Conservation (phyloP, 306 rosid genomes). For the Morella rubra region DNA sequence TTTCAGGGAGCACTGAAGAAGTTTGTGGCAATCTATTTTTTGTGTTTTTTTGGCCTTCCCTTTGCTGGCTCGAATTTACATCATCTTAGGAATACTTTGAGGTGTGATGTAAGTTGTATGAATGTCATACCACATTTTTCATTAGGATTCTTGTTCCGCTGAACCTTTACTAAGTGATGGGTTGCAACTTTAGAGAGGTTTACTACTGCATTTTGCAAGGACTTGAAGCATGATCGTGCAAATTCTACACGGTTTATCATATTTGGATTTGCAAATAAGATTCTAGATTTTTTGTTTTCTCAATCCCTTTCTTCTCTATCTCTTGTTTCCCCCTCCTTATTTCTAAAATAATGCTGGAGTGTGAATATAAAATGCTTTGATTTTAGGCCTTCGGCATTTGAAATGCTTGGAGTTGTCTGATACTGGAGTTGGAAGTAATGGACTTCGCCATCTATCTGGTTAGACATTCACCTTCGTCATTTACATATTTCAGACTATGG, state of each 20-base stretch:
- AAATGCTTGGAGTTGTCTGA: conserved; percentile 93
- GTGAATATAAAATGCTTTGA: conserved; percentile 25
- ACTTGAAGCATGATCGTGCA: neutral
- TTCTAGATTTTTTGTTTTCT: neutral
- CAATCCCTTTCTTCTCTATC: neutral
- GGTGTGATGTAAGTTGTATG: neutral
- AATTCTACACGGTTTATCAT: neutral
- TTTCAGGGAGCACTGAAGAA: neutral
- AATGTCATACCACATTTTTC: neutral
- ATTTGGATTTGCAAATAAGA: neutral
- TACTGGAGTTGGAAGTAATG: conserved; percentile 80
- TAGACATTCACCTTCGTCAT: conserved; percentile 12
- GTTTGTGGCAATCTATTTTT: neutral
- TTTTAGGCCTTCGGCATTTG: conserved; percentile 64
- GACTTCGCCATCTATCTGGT: conserved; percentile 89
- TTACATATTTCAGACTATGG: neutral
- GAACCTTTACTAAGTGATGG: neutral
- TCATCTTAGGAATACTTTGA: neutral
- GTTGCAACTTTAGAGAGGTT: neutral
- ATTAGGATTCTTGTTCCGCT: neutral
- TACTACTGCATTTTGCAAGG: neutral
- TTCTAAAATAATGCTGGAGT: conserved; percentile 10
- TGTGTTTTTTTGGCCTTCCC: neutral
- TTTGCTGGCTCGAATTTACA: neutral
- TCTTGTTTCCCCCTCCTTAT: neutral